A percentile compares a stretch with the other conserved stretches of the same genome.
These are phyloP conservation scores for Ganoderma resinaceum DNA, from an alignment of 1,284 basidiomycete species.

Conservation along the genomic window DNA sequence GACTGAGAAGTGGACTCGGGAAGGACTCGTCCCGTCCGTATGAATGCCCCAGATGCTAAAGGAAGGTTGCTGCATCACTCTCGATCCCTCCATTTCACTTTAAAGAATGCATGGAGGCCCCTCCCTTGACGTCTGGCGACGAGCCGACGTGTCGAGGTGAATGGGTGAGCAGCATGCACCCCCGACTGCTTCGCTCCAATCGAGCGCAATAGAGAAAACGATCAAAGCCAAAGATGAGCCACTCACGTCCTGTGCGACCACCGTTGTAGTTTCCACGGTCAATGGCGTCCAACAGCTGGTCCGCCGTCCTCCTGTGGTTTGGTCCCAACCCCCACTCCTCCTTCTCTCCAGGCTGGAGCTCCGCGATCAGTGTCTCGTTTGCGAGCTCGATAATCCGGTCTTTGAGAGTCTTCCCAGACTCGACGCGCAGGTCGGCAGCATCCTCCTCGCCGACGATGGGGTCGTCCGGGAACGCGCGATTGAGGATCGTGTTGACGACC, in stretches of 20 bases:
- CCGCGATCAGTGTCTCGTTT: conserved; percentile 77
- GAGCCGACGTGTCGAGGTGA: too few relatives aligned
- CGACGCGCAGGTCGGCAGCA: conserved; percentile 76
- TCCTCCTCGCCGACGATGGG: conserved; percentile 97
- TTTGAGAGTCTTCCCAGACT: conserved; percentile 59
- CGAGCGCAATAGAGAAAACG: neutral
- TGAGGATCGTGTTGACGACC: conserved; percentile 83
- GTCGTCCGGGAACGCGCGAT: conserved; percentile 82
- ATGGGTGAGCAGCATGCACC: neutral
- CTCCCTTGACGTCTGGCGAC: too few relatives aligned
- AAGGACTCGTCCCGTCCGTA: too few relatives aligned
- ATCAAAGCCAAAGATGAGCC: neutral
- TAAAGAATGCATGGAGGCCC: too few relatives aligned
- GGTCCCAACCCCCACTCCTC: conserved; percentile 74
- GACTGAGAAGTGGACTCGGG: too few relatives aligned
- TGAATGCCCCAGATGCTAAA: too few relatives aligned
- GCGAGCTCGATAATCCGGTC: conserved; percentile 84
- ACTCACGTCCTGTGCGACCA: conserved; percentile 80
- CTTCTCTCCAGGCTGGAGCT: conserved; percentile 58
- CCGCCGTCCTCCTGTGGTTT: conserved; percentile 53
- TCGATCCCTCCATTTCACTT: too few relatives aligned
- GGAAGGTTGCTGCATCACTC: too few relatives aligned
- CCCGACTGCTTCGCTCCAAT: neutral
- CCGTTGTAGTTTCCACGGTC: conserved; percentile 88
- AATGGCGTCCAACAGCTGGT: conserved; percentile 82